Evolutionary conservation across 2,329 filamentous ascomycete genomes (phyloP).

Genomic region (Chrysoporthe deuterocubensis): DNA sequence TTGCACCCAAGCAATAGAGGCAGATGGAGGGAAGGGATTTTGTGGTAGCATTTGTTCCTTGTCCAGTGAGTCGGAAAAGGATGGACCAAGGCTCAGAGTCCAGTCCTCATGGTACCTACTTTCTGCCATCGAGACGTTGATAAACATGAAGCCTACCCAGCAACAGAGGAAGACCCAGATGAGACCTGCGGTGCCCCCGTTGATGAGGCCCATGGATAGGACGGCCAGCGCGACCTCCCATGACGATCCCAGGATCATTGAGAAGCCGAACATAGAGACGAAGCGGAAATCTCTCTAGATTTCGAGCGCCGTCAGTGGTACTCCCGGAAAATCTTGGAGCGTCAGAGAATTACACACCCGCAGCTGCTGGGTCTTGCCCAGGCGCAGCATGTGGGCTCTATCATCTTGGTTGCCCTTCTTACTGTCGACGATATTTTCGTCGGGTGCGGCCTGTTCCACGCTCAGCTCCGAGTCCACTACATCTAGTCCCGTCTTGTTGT

Average conservation of each 20-base stretch:
- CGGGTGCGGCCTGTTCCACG: conserved; percentile 1
- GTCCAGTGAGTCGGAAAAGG: neutral
- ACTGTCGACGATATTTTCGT: conserved; percentile 11
- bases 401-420: conserved; percentile 35
- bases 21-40: neutral
- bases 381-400: conserved; percentile 49
- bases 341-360: conserved; percentile 37
- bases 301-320: conserved; percentile 14
- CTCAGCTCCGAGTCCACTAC: neutral
- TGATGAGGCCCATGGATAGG: conserved; percentile 36
- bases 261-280: conserved; percentile 51
- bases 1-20: neutral
- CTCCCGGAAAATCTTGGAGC: conserved; percentile 5
- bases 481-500: neutral
- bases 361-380: conserved; percentile 55
- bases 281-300: conserved; percentile 47
- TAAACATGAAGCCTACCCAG: conserved; percentile 44
- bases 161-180: conserved; percentile 47
- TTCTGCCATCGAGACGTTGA: conserved; percentile 51
- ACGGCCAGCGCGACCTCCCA: conserved; percentile 47
- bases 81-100: neutral
- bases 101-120: conserved; percentile 49
- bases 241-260: conserved; percentile 49
- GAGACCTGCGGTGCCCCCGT: conserved; percentile 51
- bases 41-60: neutral